A percentile compares a stretch with the other conserved stretches of the same genome.
These are phyloP conservation scores for Suhomyces atakaporum DNA, from an alignment of 1,139 yeast species.

Conservation along the genomic window DNA sequence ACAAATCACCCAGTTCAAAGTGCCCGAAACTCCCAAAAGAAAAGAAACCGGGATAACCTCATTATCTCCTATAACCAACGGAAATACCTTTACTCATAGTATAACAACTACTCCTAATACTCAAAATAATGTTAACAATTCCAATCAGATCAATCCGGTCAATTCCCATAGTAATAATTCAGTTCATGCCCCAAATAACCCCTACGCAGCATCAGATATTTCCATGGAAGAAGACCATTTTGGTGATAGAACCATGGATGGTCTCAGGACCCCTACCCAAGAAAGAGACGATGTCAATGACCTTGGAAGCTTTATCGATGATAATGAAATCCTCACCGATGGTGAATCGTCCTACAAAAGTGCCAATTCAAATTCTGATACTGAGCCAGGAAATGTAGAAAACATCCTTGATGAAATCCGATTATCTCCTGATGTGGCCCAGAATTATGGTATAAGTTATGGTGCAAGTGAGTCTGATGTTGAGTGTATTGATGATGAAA, in stretches of 20 bases:
- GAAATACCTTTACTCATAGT: too few relatives aligned
- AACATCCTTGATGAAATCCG: conserved; percentile 29
- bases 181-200: too few relatives aligned
- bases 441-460: conserved; percentile 28
- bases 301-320: conserved; percentile 40
- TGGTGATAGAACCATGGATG: conserved; percentile 43
- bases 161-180: too few relatives aligned
- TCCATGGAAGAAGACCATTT: conserved; percentile 47
- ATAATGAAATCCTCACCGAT: conserved; percentile 19
- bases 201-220: conserved; percentile 5
- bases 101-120: not conserved
- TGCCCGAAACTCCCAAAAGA: conserved; percentile 6
- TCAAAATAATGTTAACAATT: conserved; percentile 13
- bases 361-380: conserved; percentile 20
- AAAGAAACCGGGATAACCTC: too few relatives aligned
- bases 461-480: conserved; percentile 10
- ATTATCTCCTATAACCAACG: too few relatives aligned
- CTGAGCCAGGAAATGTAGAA: conserved; percentile 8
- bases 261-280: conserved; percentile 40
- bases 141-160: not conserved
- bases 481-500: conserved; percentile 15
- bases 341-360: conserved; percentile 17
- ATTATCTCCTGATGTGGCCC: conserved; percentile 35
- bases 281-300: conserved; percentile 34
- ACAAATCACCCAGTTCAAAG: conserved; percentile 9